phyloP scores from a whole-genome alignment of 495 filamentous ascomycete genomes.

The Umbilicaria muhlenbergii region DNA sequence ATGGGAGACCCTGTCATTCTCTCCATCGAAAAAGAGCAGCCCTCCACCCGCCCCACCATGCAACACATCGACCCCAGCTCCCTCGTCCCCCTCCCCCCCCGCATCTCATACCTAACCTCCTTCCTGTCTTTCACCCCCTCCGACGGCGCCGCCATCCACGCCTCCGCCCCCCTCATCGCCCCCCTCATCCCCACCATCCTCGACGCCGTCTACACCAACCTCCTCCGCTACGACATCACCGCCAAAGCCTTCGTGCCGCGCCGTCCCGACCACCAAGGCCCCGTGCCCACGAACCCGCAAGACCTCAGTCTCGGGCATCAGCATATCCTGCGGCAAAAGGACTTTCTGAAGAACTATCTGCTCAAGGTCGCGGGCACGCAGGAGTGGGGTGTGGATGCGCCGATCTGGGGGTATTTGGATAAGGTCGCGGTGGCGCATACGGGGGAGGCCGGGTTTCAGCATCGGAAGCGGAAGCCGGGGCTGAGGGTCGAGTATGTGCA shows the following conservation, averaged over 20 bases:
- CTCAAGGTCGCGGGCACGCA: slow-evolving; percentile 10
- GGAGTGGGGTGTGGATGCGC: slow-evolving; percentile 5
- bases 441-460: slow-evolving; percentile 21
- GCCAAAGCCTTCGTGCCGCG: slow-evolving; percentile 22
- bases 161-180: slow-evolving; percentile 15
- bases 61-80: slow-evolving; percentile 19
- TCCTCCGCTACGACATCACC: slow-evolving; percentile 25
- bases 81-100: slow-evolving; percentile 12
- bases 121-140: slow-evolving; percentile 20
- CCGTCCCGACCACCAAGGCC: slow-evolving; percentile 21
- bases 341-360: slow-evolving; percentile 21
- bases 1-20: too few species aligned
- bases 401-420: slow-evolving; percentile 23
- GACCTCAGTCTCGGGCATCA: slow-evolving; percentile 21
- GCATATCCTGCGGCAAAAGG: slow-evolving; percentile 23
- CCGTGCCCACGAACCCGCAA: slow-evolving; percentile 7
- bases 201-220: slow-evolving; percentile 22
- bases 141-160: slow-evolving; percentile 18
- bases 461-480: slow-evolving; percentile 19
- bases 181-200: slow-evolving; percentile 21
- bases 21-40: too few species aligned
- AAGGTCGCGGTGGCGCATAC: slow-evolving; percentile 27
- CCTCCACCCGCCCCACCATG: slow-evolving; percentile 10
- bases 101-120: slow-evolving; percentile 18
- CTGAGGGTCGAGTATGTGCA: slow-evolving; percentile 24